Evolutionary conservation across 2,329 filamentous ascomycete genomes (phyloP), one percentile per base, ranked within the genome.

Genomic region (Diaporthe velutina): DNA sequence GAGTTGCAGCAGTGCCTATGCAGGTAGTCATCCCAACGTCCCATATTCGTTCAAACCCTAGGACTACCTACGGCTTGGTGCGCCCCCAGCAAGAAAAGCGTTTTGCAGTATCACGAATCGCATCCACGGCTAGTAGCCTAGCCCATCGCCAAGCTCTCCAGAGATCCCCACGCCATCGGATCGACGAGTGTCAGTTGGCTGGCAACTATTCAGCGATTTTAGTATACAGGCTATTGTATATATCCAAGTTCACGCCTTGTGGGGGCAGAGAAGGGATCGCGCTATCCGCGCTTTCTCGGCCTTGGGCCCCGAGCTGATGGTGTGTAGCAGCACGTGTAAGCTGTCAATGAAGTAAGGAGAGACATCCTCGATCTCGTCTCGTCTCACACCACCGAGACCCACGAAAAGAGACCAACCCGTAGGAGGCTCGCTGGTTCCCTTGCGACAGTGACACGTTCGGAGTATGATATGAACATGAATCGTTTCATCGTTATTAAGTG

Each of bases 401-500:
- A n/a, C 45, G 33, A 28, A 25, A 7, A 52, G 42, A 13, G 45
- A 38, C 33, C 33, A 19, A 35, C 9, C 48, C 13, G 33, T 52
- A 8, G 48, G n/a, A 33, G 33, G 33, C 3, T 4, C 30, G n/a
- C 15, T 30, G 30, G 22, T 38, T 38, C 19, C 9, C 33, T 4
- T 52, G 64, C 64, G 64, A 38, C 33, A 67, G 9, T 40, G 33
- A n/a, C 57, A 60, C n/a, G 17, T 40, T 19, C 48, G n/a, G 13
- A 38, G 3, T 4, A 68, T 40, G 48, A 17, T 54, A 2, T 40
- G n/a, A 22, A 22, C 28, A 19, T 28, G n/a, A 68, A 54, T 40
- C 64, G n/a, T 68, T 25, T 68, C 64, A 30, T 52, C 64, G 40
- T 68, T 68, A 68, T 68, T 68, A 40, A 54, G 48, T 52, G 35